Evolutionary conservation across 352 stramenopile genomes (phyloP).

Genomic region (Halophytophthora polymorphica): DNA sequence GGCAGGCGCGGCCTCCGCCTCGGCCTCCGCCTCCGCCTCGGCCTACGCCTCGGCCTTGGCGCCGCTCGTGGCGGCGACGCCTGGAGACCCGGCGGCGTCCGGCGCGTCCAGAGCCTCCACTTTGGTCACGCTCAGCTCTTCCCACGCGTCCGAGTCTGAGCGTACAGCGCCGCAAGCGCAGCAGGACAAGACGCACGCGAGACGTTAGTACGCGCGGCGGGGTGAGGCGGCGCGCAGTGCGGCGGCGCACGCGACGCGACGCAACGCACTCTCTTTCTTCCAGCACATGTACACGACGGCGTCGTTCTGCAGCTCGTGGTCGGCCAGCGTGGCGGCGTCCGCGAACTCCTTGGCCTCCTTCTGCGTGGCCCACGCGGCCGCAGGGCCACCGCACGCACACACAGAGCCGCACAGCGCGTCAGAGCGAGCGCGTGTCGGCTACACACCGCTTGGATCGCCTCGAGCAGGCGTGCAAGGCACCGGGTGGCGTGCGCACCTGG

Average conservation of each 20-base stretch:
- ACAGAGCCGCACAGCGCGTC: too few species aligned
- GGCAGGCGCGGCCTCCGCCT: too few species aligned
- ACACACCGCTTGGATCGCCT: too few species aligned
- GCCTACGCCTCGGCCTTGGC: too few species aligned
- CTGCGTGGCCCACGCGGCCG: slow-evolving; percentile 16
- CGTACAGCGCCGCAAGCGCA: neutral
- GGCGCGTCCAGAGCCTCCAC: slow-evolving; percentile 40
- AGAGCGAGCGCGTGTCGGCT: too few species aligned
- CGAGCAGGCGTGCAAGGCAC: too few species aligned
- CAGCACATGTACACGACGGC: slow-evolving; percentile 84
- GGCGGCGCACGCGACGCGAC: neutral
- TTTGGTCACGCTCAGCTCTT: slow-evolving; percentile 72
- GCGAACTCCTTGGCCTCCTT: slow-evolving; percentile 76
- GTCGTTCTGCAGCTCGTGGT: slow-evolving; percentile 85
- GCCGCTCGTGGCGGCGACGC: too few species aligned
- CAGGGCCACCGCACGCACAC: too few species aligned
- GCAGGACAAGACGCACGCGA: neutral
- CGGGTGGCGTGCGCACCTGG: too few species aligned
- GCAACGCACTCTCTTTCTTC: slow-evolving; percentile 80
- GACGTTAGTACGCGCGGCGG: too few species aligned
- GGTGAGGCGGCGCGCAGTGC: too few species aligned
- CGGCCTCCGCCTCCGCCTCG: too few species aligned
- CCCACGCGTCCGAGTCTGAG: slow-evolving; percentile 76
- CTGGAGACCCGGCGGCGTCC: neutral
- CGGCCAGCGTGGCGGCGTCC: slow-evolving; percentile 72